Conservation (phyloP, 2,329 filamentous ascomycete species). For the Tolypocladium sp. region DNA sequence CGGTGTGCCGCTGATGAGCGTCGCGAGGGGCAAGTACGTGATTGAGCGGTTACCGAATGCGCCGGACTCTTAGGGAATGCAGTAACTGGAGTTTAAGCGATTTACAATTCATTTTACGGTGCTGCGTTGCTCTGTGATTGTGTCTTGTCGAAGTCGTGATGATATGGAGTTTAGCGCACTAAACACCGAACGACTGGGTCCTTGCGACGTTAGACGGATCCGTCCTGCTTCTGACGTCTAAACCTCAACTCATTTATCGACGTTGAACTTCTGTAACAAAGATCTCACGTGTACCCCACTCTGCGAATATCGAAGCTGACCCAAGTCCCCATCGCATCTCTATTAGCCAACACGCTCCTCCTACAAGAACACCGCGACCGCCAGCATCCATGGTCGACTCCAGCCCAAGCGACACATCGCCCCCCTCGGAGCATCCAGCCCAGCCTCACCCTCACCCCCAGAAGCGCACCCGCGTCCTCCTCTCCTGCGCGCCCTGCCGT, state of each 20-base stretch:
- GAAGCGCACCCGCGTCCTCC: conserved; percentile 39
- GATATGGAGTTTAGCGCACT: background rate
- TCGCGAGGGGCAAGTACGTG: conserved; percentile 83
- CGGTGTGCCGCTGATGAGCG: conserved; percentile 66
- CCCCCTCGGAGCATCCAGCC: conserved; percentile 6
- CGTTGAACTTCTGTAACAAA: background rate
- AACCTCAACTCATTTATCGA: background rate
- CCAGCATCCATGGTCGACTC: conserved; percentile 5
- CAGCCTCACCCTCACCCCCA: conserved; percentile 9
- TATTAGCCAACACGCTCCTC: background rate
- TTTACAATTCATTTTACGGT: background rate
- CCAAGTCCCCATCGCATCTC: background rate
- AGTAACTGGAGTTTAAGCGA: background rate
- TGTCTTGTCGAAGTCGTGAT: background rate
- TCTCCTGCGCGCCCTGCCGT: conserved; percentile 44
- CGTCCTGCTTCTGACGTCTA: background rate
- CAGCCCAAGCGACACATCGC: conserved; percentile 12
- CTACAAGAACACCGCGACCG: background rate
- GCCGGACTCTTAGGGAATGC: conserved; percentile 42
- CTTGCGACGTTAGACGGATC: background rate
- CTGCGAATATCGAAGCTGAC: background rate
- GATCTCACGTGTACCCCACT: background rate
- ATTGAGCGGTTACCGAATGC: conserved; percentile 87
- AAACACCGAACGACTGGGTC: background rate
- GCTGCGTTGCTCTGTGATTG: background rate